These are phyloP conservation scores for Pleurotus cornucopiae DNA, from an alignment of 768 basidiomycete genomes.

Conservation along the genomic window DNA sequence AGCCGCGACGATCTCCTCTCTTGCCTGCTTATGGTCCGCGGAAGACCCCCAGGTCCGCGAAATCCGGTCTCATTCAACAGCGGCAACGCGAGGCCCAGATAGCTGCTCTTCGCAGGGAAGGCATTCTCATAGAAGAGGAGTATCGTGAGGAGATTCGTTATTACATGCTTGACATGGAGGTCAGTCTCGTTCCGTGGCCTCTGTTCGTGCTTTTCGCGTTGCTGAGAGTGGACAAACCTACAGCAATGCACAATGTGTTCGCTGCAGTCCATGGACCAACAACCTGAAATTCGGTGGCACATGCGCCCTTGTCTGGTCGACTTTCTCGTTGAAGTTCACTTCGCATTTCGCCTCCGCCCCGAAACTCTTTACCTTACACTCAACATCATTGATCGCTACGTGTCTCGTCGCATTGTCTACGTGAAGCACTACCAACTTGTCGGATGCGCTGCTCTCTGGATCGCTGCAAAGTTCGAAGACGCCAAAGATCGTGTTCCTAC, in stretches of 20 bases:
- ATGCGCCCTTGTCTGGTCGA: constrained; percentile 99
- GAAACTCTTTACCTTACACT: constrained; percentile 98
- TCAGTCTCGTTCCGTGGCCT: constrained; percentile 35
- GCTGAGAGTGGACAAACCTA: constrained; percentile 14
- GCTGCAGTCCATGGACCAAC: constrained; percentile 97
- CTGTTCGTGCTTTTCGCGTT: constrained; percentile 12
- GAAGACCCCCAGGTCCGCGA: constrained; percentile 65
- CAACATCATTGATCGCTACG: constrained; percentile 99
- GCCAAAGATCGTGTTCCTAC: constrained; percentile 98
- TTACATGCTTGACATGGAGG: constrained; percentile 99
- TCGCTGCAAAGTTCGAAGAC: constrained; percentile 98
- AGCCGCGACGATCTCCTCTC: constrained; percentile 57
- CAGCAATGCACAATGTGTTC: constrained; percentile 86
- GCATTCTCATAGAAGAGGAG: constrained; percentile 87
- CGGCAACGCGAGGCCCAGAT: constrained; percentile 69
- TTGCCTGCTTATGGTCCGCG: constrained; percentile 47
- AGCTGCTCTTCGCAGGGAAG: constrained; percentile 63
- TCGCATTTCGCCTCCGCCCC: constrained; percentile 94
- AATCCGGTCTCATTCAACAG: constrained; percentile 55
- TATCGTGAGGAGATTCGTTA: constrained; percentile 88
- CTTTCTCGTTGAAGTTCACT: constrained; percentile 98
- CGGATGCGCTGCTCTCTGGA: constrained; percentile 98
- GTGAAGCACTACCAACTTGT: constrained; percentile 99
- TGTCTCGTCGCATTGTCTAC: constrained; percentile 96
- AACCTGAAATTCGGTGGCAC: constrained; percentile 98